Conservation (phyloP, 78 protist species). For the Dictyostelium firmibasis region DNA sequence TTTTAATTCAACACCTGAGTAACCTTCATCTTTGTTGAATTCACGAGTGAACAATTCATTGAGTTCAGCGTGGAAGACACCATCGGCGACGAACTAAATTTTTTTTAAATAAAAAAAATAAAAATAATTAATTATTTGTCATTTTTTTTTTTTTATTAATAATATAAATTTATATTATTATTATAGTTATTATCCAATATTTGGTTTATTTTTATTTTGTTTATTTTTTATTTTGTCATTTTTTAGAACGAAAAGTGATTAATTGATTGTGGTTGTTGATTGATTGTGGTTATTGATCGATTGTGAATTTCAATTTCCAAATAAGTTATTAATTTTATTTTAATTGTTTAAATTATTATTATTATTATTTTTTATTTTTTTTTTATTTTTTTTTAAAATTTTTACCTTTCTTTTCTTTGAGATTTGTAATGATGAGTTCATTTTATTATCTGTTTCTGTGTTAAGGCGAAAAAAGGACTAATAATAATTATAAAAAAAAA, state of each 20-base stretch:
- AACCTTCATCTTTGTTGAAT: constrained; percentile 97
- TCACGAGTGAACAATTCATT: constrained; percentile 98
- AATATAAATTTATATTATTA: neutral
- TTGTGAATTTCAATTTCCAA: neutral
- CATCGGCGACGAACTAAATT: constrained; percentile 98
- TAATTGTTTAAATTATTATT: neutral
- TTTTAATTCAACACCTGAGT: constrained; percentile 96
- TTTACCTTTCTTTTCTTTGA: constrained; percentile 76
- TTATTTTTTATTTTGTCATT: too few relatives aligned
- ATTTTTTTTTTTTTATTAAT: neutral
- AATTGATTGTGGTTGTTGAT: too few relatives aligned
- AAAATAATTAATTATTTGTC: neutral
- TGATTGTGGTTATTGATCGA: too few relatives aligned
- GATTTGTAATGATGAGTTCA: constrained; percentile 33
- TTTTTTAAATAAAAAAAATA: neutral
- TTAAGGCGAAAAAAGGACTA: neutral
- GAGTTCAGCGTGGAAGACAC: constrained; percentile 99
- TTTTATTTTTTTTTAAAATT: neutral
- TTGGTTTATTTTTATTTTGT: too few relatives aligned
- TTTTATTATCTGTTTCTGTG: neutral
- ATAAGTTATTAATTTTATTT: neutral
- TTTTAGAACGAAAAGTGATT: too few relatives aligned
- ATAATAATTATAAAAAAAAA: neutral
- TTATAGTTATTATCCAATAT: too few relatives aligned
- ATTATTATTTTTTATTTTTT: neutral